These are phyloP conservation scores for Fraxinus latifolia DNA, from an alignment of 305 asterid species.

Conservation along the genomic window DNA sequence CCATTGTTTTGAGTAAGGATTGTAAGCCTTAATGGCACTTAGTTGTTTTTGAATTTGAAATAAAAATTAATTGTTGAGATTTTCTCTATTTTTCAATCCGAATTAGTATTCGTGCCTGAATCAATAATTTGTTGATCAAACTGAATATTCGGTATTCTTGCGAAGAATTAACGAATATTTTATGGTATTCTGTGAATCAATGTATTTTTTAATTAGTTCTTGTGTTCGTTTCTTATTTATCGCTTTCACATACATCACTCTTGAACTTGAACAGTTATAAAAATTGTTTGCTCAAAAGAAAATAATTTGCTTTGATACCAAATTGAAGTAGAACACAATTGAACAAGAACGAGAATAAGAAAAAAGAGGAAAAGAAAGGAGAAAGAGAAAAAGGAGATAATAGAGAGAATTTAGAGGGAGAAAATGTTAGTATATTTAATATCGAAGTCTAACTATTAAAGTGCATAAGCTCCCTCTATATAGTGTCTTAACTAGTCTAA, in stretches of 20 bases:
- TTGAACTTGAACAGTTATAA: not conserved
- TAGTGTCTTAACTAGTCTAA: not conserved
- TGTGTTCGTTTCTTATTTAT: not conserved
- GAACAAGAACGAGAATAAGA: not conserved
- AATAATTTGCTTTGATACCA: not conserved
- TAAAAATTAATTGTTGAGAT: not conserved
- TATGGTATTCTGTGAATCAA: not conserved
- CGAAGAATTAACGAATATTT: not conserved
- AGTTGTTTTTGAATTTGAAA: too few species aligned
- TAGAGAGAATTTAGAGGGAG: not conserved
- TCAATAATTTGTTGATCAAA: not conserved
- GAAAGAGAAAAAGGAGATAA: not conserved
- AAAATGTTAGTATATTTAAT: too few species aligned
- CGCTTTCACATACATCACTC: not conserved
- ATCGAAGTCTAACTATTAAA: not conserved
- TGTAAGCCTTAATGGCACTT: not conserved
- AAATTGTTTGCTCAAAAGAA: too few species aligned
- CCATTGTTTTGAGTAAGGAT: not conserved
- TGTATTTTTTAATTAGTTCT: not conserved
- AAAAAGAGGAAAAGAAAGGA: not conserved
- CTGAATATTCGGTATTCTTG: not conserved
- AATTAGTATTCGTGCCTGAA: not conserved
- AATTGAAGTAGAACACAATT: not conserved
- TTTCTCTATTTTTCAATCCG: not conserved
- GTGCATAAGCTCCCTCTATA: not conserved